Evolutionary conservation across 78 protist species (phyloP).

Genomic region (Tieghemostelium lacteum): DNA sequence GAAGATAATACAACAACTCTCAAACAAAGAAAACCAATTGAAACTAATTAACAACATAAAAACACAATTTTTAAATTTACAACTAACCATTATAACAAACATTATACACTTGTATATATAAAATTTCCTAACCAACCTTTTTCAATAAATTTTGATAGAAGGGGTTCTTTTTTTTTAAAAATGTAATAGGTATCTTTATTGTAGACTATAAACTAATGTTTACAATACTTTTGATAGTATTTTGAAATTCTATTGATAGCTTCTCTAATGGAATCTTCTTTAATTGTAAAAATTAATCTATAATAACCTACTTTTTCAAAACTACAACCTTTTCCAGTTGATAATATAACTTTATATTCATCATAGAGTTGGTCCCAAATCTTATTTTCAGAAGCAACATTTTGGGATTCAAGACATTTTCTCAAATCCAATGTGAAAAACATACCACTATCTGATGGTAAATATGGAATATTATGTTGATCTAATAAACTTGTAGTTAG

Average conservation of each 20-base stretch:
- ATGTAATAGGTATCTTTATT: too few relatives aligned
- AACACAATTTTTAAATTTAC: too few relatives aligned
- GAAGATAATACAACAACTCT: too few relatives aligned
- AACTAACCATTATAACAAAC: too few relatives aligned
- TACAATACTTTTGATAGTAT: background rate
- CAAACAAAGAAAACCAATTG: too few relatives aligned
- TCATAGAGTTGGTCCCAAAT: slow-evolving; percentile 41
- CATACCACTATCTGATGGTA: slow-evolving; percentile 34
- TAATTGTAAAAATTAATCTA: slow-evolving; percentile 7
- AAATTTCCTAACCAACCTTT: too few relatives aligned
- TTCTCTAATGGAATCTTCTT: background rate
- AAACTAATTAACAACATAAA: too few relatives aligned
- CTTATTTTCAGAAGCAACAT: slow-evolving; percentile 5
- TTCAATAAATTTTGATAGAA: too few relatives aligned
- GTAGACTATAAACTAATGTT: too few relatives aligned
- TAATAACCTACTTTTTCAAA: slow-evolving; percentile 33
- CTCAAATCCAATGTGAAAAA: slow-evolving; percentile 51
- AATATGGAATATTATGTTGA: slow-evolving; percentile 21
- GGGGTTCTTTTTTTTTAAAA: too few relatives aligned
- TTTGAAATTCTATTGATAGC: slow-evolving; percentile 24
- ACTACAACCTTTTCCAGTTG: slow-evolving; percentile 21
- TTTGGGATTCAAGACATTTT: background rate
- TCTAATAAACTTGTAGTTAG: background rate
- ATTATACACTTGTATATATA: too few relatives aligned
- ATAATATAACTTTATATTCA: slow-evolving; percentile 1